Evolutionary conservation across 352 stramenopile species (phyloP).

Genomic region (Phytopythium cucurbitacearum): DNA sequence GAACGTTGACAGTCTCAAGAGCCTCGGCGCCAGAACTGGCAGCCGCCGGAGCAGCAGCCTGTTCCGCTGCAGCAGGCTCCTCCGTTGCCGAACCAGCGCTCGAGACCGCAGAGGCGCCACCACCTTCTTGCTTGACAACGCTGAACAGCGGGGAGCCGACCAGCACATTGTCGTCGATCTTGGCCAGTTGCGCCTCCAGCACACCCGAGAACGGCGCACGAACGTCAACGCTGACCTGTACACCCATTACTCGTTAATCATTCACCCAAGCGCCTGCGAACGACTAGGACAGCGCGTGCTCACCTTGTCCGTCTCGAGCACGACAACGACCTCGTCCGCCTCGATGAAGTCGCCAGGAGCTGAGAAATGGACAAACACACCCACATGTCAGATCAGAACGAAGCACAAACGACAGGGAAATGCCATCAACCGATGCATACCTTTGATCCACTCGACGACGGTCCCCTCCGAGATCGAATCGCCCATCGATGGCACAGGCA

Average conservation of each 20-base stretch:
- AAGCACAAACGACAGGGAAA: neutral
- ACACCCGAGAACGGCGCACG: conserved; percentile 88
- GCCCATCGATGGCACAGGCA: conserved; percentile 86
- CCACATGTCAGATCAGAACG: neutral
- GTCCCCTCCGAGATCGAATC: conserved; percentile 99
- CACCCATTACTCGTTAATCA: too few relatives aligned
- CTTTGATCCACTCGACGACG: conserved; percentile 95
- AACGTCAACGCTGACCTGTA: conserved; percentile 89
- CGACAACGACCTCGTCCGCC: conserved; percentile 95
- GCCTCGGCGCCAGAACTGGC: conserved; percentile 24
- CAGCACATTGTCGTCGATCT: conserved; percentile 95
- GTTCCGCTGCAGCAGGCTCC: conserved; percentile 5
- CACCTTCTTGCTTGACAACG: conserved; percentile 36
- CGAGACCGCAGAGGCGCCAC: conserved; percentile 14
- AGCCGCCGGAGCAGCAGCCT: conserved; percentile 12
- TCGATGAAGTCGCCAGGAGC: conserved; percentile 91
- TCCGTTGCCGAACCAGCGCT: neutral
- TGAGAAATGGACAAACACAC: conserved; percentile 10
- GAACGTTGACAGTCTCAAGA: conserved; percentile 79
- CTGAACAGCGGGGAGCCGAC: conserved; percentile 92
- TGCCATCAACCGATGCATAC: conserved; percentile 15
- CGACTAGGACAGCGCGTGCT: neutral
- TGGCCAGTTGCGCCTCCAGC: conserved; percentile 89
- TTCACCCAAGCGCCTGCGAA: neutral
- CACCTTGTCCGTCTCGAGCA: conserved; percentile 99